These are phyloP conservation scores for Penicillium taxi DNA, from an alignment of 495 filamentous ascomycete species.

Conservation along the genomic window DNA sequence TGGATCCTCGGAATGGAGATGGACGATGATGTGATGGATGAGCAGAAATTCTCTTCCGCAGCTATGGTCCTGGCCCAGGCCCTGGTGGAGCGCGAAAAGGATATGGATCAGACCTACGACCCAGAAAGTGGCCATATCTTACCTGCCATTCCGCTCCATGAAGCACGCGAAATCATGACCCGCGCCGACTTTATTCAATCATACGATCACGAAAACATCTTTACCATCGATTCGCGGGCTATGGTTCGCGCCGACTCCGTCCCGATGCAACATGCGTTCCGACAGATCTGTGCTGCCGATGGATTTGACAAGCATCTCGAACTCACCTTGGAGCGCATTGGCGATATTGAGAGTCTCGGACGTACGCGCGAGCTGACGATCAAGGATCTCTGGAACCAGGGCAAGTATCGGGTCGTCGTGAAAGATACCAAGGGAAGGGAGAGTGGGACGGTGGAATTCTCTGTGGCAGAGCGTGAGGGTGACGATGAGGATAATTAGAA, in stretches of 20 bases:
- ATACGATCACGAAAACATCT: constrained; percentile 90
- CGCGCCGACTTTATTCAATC: constrained; percentile 86
- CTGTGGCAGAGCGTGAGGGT: constrained; percentile 28
- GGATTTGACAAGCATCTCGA: constrained; percentile 79
- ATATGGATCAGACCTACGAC: constrained; percentile 57
- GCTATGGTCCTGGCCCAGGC: constrained; percentile 91
- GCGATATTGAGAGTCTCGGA: constrained; percentile 85
- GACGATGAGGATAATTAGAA: constrained; percentile 21
- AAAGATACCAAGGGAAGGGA: constrained; percentile 45
- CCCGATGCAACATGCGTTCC: constrained; percentile 91
- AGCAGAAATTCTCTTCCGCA: constrained; percentile 90
- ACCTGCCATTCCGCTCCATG: constrained; percentile 73
- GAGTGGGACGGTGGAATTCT: constrained; percentile 37
- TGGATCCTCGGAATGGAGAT: constrained; percentile 87
- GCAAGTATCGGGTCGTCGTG: constrained; percentile 65
- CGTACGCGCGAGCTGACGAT: constrained; percentile 86
- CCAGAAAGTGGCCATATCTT: constrained; percentile 63
- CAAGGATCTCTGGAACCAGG: constrained; percentile 70
- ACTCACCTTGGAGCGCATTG: constrained; percentile 73
- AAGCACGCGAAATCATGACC: constrained; percentile 89
- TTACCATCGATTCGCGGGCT: constrained; percentile 83
- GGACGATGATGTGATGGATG: constrained; percentile 99
- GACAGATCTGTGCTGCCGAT: constrained; percentile 60
- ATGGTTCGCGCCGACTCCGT: constrained; percentile 90
- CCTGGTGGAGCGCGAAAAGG: constrained; percentile 71